These are phyloP conservation scores for Medicago truncatula DNA, from an alignment of 306 rosid genomes.

Conservation along the genomic window MtrunA17r5.0-ANR NC_053048.1:7418001-7418500, in stretches of 20 bases:
- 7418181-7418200: conserved; percentile 92
- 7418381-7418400: conserved; percentile 95
- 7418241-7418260: conserved; percentile 72
- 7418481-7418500: conserved; percentile 16
- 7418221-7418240: conserved; percentile 71
- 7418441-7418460: conserved; percentile 24
- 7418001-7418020: conserved; percentile 81
- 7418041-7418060: conserved; percentile 59
- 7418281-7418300: conserved; percentile 84
- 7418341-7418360: conserved; percentile 94
- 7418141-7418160: conserved; percentile 59
- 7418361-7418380: conserved; percentile 87
- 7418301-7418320: conserved; percentile 89
- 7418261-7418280: conserved; percentile 75
- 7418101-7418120: conserved; percentile 33
- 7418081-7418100: neutral
- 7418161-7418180: conserved; percentile 90
- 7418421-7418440: conserved; percentile 13
- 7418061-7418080: neutral
- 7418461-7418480: conserved; percentile 19
- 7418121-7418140: conserved; percentile 35
- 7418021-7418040: conserved; percentile 88
- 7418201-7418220: conserved; percentile 71
- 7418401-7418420: conserved; percentile 57
- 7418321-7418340: conserved; percentile 93